These are phyloP conservation scores for Nemania diffusa DNA, from an alignment of 2,329 filamentous ascomycete genomes.

Conservation along the genomic window DNA sequence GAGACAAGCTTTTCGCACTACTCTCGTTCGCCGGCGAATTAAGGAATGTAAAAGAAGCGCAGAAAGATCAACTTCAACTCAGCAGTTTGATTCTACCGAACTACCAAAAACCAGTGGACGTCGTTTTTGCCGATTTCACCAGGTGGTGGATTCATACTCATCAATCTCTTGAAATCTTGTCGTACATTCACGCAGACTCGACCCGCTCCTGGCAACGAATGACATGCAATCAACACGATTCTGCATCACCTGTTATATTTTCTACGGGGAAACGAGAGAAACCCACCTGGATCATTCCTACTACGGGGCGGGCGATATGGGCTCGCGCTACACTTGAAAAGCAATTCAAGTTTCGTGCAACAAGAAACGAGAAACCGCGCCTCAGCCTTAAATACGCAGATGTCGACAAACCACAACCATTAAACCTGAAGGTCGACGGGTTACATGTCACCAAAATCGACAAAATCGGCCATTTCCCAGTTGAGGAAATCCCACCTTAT, in stretches of 20 bases:
- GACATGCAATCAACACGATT: not conserved
- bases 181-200: not conserved
- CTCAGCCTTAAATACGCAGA: not conserved
- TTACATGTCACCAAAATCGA: not conserved
- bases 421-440: not conserved
- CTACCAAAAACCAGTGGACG: not conserved
- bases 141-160: not conserved
- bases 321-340: not conserved
- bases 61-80: not conserved
- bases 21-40: not conserved
- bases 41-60: not conserved
- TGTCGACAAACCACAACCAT: not conserved
- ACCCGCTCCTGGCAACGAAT: conserved; percentile 6
- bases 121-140: not conserved
- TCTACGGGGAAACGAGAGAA: not conserved
- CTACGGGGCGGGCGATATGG: not conserved
- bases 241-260: not conserved
- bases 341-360: conserved; percentile 15
- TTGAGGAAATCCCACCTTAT: not conserved
- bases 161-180: not conserved
- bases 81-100: not conserved
- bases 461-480: not conserved
- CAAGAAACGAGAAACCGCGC: not conserved
- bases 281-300: not conserved
- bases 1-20: conserved; percentile 4